Percentiles rank a stretch among this genome's conserved stretches.
These are phyloP conservation scores for Brassica juncea DNA, from an alignment of 345 rosid species.

Conservation along the genomic window DNA sequence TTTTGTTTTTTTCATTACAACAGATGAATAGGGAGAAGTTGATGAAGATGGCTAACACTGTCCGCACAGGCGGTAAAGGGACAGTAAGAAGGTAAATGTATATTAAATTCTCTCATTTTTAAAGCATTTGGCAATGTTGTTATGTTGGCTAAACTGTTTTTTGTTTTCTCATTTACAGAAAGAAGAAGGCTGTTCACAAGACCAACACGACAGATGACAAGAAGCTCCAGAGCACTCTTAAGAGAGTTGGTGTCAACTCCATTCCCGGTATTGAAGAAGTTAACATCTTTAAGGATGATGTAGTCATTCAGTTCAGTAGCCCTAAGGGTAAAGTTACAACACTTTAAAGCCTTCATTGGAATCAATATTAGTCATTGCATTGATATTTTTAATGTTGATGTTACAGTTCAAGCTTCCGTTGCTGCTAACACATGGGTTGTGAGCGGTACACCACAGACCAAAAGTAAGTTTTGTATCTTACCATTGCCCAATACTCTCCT, in stretches of 20 bases:
- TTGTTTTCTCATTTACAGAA: constrained; percentile 44
- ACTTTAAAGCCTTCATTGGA: too few relatives aligned
- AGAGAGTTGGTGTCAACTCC: constrained; percentile 88
- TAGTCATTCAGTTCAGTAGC: constrained; percentile 78
- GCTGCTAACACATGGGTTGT: constrained; percentile 97
- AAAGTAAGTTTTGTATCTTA: constrained; percentile 51
- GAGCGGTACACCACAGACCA: constrained; percentile 87
- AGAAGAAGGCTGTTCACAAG: constrained; percentile 99
- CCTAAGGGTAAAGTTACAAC: constrained; percentile 65
- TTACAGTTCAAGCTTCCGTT: constrained; percentile 88
- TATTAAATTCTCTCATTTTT: background rate
- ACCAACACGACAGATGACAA: constrained; percentile 93
- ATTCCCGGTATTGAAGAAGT: constrained; percentile 98
- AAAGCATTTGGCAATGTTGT: background rate
- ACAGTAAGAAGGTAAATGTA: constrained; percentile 74
- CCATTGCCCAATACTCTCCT: background rate
- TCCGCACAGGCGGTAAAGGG: constrained; percentile 98
- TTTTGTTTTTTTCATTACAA: too few relatives aligned
- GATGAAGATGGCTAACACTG: constrained; percentile 91
- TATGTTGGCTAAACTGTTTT: background rate
- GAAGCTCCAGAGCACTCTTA: constrained; percentile 90
- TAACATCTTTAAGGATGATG: constrained; percentile 93
- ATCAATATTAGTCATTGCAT: background rate
- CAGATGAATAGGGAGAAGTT: constrained; percentile 93
- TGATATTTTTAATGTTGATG: background rate